Conservation (phyloP, 1,139 yeast genomes). For the Kluyveromyces marxianus region DNA sequence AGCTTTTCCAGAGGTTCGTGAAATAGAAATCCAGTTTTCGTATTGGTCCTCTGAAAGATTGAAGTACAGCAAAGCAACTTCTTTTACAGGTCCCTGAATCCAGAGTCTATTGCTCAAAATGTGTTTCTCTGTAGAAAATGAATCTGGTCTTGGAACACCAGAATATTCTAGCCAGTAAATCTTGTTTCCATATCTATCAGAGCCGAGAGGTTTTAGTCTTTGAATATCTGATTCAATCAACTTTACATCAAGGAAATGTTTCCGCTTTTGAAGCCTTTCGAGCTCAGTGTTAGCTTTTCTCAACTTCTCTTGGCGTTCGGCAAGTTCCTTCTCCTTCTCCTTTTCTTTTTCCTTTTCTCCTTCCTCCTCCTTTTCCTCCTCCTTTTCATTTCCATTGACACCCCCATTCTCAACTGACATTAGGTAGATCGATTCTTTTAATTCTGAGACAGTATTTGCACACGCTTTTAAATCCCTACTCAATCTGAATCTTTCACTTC, state of each 20-base stretch:
- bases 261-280: conserved; percentile 40
- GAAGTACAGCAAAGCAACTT: conserved; percentile 45
- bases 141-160: conserved; percentile 54
- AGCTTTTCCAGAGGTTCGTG: conserved; percentile 18
- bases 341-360: background rate
- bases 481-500: conserved; percentile 29
- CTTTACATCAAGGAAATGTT: conserved; percentile 46
- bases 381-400: too few relatives aligned
- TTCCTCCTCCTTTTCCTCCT: too few relatives aligned
- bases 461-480: conserved; percentile 20
- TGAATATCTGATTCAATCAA: conserved; percentile 69
- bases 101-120: conserved; percentile 56
- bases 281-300: conserved; percentile 23
- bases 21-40: conserved; percentile 29
- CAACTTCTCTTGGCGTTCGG: conserved; percentile 8
- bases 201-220: conserved; percentile 68
- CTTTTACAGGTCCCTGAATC: conserved; percentile 85
- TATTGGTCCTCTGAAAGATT: conserved; percentile 33
- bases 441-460: conserved; percentile 8
- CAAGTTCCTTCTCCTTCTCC: conserved; percentile 2
- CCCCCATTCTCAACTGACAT: too few relatives aligned
- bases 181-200: conserved; percentile 74
- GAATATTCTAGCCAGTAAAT: conserved; percentile 95
- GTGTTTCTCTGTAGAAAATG: conserved; percentile 34
- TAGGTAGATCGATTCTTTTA: conserved; percentile 2